Percentiles rank a stretch among this genome's conserved stretches.
Evolutionary conservation across 2,329 filamentous ascomycete genomes (phyloP).

Genomic region (Tolypocladium tropicale): DNA sequence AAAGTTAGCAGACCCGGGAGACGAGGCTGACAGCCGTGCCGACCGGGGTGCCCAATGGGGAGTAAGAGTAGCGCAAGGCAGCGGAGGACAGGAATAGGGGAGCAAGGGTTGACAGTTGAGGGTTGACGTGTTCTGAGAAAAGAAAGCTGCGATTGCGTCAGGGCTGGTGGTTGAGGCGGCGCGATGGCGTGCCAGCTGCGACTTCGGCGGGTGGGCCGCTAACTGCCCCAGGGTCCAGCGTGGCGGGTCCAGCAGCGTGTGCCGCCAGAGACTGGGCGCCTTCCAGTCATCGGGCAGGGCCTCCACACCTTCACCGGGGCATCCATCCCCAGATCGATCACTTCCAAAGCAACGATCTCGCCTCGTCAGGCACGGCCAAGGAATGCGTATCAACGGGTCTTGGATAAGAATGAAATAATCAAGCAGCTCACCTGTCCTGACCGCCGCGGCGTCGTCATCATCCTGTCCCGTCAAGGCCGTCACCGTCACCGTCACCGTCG

Average conservation of each 20-base stretch:
- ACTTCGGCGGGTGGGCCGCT: not conserved
- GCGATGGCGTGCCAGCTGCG: not conserved
- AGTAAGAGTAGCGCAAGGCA: not conserved
- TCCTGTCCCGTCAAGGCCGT: not conserved
- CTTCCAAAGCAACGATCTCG: not conserved
- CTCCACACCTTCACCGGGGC: too few relatives aligned
- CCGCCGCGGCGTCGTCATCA: not conserved
- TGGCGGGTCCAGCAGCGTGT: not conserved
- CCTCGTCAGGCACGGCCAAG: not conserved
- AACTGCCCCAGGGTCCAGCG: not conserved
- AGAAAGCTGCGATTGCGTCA: slow-evolving; percentile 8
- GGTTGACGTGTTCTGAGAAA: not conserved
- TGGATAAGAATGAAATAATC: not conserved
- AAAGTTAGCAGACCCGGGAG: not conserved
- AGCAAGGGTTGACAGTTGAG: too few relatives aligned
- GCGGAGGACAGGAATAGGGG: not conserved
- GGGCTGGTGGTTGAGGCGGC: not conserved
- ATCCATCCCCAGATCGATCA: too few relatives aligned
- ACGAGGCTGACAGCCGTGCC: not conserved
- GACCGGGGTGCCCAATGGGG: not conserved
- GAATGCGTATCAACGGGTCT: not conserved
- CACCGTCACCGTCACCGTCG: not conserved
- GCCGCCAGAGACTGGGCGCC: too few relatives aligned
- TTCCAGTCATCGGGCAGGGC: too few relatives aligned
- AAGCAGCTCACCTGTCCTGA: not conserved